phyloP scores from a whole-genome alignment of 148 eudicot species.

The Rhododendron vialii region DNA sequence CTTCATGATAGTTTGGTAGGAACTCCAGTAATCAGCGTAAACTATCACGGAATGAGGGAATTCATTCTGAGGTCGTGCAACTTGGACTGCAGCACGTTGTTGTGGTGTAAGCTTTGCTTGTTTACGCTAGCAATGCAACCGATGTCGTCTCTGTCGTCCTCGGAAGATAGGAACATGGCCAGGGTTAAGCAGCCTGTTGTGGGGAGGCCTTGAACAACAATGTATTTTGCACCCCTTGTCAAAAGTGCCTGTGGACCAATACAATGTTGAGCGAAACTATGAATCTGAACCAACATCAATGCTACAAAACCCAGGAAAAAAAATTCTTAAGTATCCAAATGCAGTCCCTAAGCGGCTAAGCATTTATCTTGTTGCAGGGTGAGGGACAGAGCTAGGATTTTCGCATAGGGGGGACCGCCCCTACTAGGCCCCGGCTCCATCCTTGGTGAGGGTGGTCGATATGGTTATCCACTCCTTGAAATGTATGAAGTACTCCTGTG shows the following conservation, averaged over 20 bases:
- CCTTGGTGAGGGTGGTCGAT: no score
- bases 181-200: slow-evolving; percentile 81
- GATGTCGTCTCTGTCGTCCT: slow-evolving; percentile 51
- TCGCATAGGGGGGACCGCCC: no score
- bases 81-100: slow-evolving; percentile 44
- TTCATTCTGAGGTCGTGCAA: slow-evolving; percentile 31
- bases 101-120: slow-evolving; percentile 47
- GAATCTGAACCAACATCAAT: neutral
- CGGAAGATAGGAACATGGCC: slow-evolving; percentile 40
- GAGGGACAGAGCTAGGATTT: neutral
- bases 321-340: no score
- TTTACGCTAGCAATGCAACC: slow-evolving; percentile 55
- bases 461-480: no score
- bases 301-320: neutral
- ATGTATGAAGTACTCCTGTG: no score
- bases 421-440: no score
- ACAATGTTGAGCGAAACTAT: neutral
- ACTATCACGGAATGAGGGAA: slow-evolving; percentile 47
- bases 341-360: neutral
- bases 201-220: slow-evolving; percentile 79
- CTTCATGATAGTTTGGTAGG: slow-evolving; percentile 44
- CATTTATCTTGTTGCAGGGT: neutral
- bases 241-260: slow-evolving; percentile 49
- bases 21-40: slow-evolving; percentile 69
- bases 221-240: slow-evolving; percentile 68